These are phyloP conservation scores for Mycena venus DNA, from an alignment of 768 basidiomycete species.

Conservation along the genomic window DNA sequence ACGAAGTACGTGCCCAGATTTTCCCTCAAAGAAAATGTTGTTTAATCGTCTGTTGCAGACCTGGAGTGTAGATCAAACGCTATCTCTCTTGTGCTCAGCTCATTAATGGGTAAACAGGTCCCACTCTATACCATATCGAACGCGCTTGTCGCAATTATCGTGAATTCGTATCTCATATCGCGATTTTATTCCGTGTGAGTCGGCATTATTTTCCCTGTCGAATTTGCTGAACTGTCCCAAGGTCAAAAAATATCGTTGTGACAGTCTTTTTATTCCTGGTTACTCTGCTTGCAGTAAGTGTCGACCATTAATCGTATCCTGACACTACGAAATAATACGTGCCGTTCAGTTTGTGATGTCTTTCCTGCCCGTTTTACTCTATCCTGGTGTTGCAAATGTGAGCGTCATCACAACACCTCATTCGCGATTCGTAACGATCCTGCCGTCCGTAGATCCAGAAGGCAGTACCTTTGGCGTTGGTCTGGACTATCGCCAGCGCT, in stretches of 20 bases:
- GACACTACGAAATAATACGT: too few species aligned
- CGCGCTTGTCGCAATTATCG: background rate
- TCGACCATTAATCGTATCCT: too few species aligned
- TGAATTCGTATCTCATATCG: constrained; percentile 5
- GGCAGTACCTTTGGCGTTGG: background rate
- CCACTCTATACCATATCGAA: background rate
- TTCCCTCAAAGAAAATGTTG: background rate
- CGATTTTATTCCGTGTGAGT: constrained; percentile 4
- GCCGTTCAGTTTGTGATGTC: background rate
- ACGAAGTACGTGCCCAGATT: too few species aligned
- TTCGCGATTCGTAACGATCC: background rate
- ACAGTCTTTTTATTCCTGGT: background rate
- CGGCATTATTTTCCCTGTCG: background rate
- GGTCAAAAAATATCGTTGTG: background rate
- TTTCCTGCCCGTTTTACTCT: background rate
- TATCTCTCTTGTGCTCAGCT: background rate
- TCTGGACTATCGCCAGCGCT: background rate
- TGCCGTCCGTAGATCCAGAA: background rate
- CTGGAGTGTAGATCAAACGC: background rate
- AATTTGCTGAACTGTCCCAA: background rate
- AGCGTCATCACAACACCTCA: background rate
- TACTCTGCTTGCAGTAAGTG: too few species aligned
- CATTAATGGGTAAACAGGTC: background rate
- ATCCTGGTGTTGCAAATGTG: background rate
- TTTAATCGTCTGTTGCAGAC: background rate